A percentile compares a stretch with the other conserved stretches of the same genome.
Evolutionary conservation across 768 basidiomycete species (phyloP).

Genomic region (Russula olivacea): DNA sequence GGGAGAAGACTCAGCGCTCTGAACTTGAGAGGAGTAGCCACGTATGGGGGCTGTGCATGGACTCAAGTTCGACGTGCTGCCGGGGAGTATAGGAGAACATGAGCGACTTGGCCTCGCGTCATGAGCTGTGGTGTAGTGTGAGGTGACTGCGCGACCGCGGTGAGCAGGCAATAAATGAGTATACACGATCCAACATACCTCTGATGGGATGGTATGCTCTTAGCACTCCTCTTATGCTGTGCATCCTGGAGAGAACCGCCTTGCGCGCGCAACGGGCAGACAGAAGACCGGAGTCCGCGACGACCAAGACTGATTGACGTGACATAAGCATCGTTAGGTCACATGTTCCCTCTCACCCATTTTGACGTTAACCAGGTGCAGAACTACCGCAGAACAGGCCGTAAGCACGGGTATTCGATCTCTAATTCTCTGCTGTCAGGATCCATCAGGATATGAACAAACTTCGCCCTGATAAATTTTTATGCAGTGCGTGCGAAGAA

Average conservation of each 20-base stretch:
- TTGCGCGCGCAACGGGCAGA: neutral
- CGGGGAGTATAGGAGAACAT: neutral
- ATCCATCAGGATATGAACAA: no score
- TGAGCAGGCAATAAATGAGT: neutral
- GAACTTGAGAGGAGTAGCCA: slow-evolving; percentile 14
- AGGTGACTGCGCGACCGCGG: neutral
- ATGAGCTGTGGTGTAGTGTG: neutral
- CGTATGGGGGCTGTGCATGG: neutral
- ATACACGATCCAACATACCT: neutral
- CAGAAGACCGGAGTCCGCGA: no score
- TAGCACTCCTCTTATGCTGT: neutral
- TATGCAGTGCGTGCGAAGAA: no score
- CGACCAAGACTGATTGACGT: no score
- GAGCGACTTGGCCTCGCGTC: neutral
- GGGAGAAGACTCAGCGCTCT: neutral
- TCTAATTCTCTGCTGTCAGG: no score
- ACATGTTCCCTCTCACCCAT: no score
- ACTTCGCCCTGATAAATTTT: no score
- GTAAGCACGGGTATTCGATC: no score
- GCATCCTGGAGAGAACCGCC: neutral
- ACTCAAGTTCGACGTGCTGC: neutral
- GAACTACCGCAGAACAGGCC: no score
- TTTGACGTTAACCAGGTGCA: no score
- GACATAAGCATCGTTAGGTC: neutral
- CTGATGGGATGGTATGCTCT: neutral